These are phyloP conservation scores for Taxawa tesnikishii DNA, from an alignment of 2,329 filamentous ascomycete species.

Conservation along the genomic window DNA sequence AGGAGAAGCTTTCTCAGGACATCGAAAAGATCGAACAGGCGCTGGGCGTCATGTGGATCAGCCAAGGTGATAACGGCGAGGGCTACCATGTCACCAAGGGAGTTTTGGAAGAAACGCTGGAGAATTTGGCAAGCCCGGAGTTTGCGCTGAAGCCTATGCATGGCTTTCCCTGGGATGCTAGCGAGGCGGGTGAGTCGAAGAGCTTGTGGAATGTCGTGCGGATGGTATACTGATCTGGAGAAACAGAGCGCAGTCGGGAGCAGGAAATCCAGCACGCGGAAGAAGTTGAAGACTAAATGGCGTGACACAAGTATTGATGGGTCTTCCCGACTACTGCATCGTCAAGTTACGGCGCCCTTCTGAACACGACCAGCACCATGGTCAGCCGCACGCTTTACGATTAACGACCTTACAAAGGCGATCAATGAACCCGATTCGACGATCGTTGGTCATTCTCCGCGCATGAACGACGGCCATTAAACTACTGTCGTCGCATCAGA, in stretches of 20 bases:
- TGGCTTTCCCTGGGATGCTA: conserved; percentile 17
- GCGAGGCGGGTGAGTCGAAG: too few relatives aligned
- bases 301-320: neutral
- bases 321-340: too few relatives aligned
- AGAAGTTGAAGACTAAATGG: neutral
- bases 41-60: conserved; percentile 17
- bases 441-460: neutral
- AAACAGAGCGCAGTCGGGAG: neutral
- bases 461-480: neutral
- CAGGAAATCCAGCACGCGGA: neutral
- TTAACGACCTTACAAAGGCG: too few relatives aligned
- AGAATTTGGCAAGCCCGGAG: conserved; percentile 12
- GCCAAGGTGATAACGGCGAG: conserved; percentile 7
- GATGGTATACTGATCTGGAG: too few relatives aligned
- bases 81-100: conserved; percentile 15
- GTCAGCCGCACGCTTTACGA: too few relatives aligned
- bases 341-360: too few relatives aligned
- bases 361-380: too few relatives aligned
- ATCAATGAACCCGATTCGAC: neutral
- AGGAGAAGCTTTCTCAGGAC: conserved; percentile 18
- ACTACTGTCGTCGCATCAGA: too few relatives aligned
- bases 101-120: conserved; percentile 15
- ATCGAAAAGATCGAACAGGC: conserved; percentile 17
- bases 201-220: too few relatives aligned
- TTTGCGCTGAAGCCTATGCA: conserved; percentile 15